Conservation (phyloP, 202 grass and related monocot genomes). For the Setaria italica region DNA sequence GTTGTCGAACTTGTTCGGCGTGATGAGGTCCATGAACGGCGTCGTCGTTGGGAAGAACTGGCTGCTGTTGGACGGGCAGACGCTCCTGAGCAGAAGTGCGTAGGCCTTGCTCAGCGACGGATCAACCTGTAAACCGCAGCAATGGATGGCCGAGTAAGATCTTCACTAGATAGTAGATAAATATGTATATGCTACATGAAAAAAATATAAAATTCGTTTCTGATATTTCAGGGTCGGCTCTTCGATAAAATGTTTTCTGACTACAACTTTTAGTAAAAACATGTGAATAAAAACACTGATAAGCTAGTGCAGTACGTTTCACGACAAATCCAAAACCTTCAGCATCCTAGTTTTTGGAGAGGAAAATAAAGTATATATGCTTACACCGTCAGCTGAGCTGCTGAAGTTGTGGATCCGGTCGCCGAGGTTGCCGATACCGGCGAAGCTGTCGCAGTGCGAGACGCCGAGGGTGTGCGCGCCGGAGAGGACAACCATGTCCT, state of each 20-base stretch:
- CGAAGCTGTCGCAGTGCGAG: slow-evolving; percentile 58
- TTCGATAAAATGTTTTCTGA: too few relatives aligned
- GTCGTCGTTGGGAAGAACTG: slow-evolving; percentile 50
- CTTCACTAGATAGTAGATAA: too few relatives aligned
- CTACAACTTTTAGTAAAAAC: too few relatives aligned
- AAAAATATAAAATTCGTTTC: too few relatives aligned
- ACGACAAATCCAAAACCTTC: neutral
- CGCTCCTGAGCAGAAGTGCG: slow-evolving; percentile 27
- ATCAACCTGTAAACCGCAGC: slow-evolving; percentile 5
- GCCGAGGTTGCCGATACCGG: neutral
- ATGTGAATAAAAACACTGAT: too few relatives aligned
- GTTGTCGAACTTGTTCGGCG: slow-evolving; percentile 59
- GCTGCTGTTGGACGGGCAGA: slow-evolving; percentile 51
- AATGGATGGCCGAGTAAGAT: neutral
- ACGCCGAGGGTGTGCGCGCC: slow-evolving; percentile 72
- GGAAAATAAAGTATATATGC: neutral
- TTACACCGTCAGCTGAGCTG: slow-evolving; percentile 37
- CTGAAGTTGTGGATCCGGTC: slow-evolving; percentile 57
- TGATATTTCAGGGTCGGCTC: too few relatives aligned
- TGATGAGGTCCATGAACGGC: slow-evolving; percentile 47
- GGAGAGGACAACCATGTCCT: slow-evolving; percentile 37
- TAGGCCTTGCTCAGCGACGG: slow-evolving; percentile 51
- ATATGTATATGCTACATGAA: too few relatives aligned
- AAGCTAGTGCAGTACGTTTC: too few relatives aligned
- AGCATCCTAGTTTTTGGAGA: neutral